phyloP scores from a whole-genome alignment of 2,329 filamentous ascomycete species.

The Sarocladiaceae sp. region DNA sequence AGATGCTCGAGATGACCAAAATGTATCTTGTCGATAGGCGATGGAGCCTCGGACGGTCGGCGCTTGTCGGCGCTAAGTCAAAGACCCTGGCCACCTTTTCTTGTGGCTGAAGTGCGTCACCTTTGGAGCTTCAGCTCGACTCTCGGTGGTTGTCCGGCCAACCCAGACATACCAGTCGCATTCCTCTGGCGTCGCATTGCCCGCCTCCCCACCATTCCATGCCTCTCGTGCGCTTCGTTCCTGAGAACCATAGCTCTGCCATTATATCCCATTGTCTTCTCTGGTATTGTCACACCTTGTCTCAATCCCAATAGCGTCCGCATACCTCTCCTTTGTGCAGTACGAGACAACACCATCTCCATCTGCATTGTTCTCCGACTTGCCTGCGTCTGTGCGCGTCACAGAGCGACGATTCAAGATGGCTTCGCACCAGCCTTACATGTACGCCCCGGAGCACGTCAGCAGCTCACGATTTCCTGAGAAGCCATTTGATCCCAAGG shows the following conservation, averaged over 20 bases:
- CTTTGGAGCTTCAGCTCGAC: background rate
- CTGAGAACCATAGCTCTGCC: slow-evolving; percentile 2
- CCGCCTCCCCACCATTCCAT: background rate
- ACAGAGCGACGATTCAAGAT: too few species aligned
- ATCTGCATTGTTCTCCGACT: too few species aligned
- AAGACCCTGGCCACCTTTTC: background rate
- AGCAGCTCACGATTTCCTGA: slow-evolving; percentile 47
- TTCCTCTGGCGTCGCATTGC: too few species aligned
- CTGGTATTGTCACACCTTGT: background rate
- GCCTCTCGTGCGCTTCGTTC: slow-evolving; percentile 2
- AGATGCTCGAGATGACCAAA: too few species aligned
- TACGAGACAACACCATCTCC: background rate
- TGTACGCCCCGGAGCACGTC: slow-evolving; percentile 56
- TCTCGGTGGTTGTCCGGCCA: background rate
- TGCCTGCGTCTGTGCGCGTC: too few species aligned
- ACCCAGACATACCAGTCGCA: background rate
- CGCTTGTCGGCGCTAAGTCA: background rate
- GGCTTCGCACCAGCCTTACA: slow-evolving; percentile 48
- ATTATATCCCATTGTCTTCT: background rate
- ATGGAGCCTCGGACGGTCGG: slow-evolving; percentile 2
- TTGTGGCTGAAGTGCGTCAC: background rate
- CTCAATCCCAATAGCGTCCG: slow-evolving; percentile 1
- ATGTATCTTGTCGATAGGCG: slow-evolving; percentile 8
- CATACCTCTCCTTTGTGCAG: background rate
- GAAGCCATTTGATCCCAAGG: slow-evolving; percentile 76